A percentile compares a stretch with the other conserved stretches of the same genome.
Evolutionary conservation across 1,139 yeast species (phyloP).

Genomic region (Geotrichum aggregatum): DNA sequence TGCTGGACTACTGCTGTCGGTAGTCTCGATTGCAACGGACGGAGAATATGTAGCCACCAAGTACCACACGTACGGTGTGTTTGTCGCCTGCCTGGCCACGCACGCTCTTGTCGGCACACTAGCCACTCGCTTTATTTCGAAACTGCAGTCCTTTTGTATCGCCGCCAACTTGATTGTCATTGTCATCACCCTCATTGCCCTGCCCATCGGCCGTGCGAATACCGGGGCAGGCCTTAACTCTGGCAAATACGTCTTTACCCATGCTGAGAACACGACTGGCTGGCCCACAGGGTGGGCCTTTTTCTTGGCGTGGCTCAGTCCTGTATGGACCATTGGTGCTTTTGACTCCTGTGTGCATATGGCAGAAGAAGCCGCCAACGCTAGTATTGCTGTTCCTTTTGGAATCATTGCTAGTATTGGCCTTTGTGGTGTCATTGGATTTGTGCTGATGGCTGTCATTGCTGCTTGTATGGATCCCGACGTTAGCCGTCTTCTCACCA

Average conservation of each 20-base stretch:
- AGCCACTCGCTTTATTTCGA: conserved; percentile 52
- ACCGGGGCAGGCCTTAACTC: conserved; percentile 33
- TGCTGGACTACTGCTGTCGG: conserved; percentile 51
- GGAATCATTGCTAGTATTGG: conserved; percentile 57
- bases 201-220: conserved; percentile 42
- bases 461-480: conserved; percentile 56
- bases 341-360: conserved; percentile 71
- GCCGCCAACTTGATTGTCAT: conserved; percentile 53
- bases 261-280: conserved; percentile 50
- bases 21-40: conserved; percentile 48
- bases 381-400: conserved; percentile 61
- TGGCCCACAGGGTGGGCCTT: conserved; percentile 69
- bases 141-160: conserved; percentile 58
- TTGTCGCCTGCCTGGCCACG: conserved; percentile 48
- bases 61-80: conserved; percentile 53
- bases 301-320: conserved; percentile 58
- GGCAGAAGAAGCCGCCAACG: conserved; percentile 64
- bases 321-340: conserved; percentile 46
- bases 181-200: conserved; percentile 57
- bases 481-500: conserved; percentile 40
- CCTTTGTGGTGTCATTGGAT: conserved; percentile 60
- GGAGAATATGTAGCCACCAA: conserved; percentile 44
- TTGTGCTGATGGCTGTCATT: conserved; percentile 51
- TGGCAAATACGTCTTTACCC: conserved; percentile 51
- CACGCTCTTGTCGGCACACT: conserved; percentile 48